Percentiles rank a stretch among this genome's conserved stretches.
phyloP scores from a whole-genome alignment of 352 stramenopile species.

The Blastocystis sp. region DNA sequence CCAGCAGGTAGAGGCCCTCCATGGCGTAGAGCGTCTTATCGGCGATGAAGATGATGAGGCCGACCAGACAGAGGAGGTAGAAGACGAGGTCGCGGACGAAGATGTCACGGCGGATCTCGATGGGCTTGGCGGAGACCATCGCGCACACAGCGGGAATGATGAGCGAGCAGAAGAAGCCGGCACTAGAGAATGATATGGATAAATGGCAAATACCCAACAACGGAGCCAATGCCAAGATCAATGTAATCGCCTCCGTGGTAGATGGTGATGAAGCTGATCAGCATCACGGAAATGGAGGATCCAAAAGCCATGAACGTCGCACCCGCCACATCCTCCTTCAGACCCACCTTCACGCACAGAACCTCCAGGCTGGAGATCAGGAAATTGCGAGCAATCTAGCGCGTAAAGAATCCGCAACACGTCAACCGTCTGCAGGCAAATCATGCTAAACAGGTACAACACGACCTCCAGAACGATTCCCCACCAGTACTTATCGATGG shows the following conservation, averaged over 20 bases:
- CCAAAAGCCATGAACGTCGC: conserved; percentile 64
- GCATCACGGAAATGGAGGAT: conserved; percentile 28
- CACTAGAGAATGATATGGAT: not conserved
- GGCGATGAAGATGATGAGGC: conserved; percentile 18
- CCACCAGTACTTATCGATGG: conserved; percentile 54
- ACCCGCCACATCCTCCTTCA: conserved; percentile 68
- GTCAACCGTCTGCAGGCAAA: conserved; percentile 15
- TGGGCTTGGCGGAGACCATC: conserved; percentile 11
- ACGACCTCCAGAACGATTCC: conserved; percentile 48
- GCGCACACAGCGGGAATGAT: conserved; percentile 52
- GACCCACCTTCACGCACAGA: conserved; percentile 49
- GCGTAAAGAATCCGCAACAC: not conserved
- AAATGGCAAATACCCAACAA: not conserved
- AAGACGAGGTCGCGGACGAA: conserved; percentile 24
- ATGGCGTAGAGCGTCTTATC: conserved; percentile 23
- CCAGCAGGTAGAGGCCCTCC: not conserved
- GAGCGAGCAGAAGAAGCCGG: conserved; percentile 10
- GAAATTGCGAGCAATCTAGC: conserved; percentile 49
- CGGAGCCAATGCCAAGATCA: conserved; percentile 21
- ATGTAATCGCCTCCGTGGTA: conserved; percentile 58
- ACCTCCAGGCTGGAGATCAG: conserved; percentile 56
- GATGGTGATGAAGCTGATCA: conserved; percentile 63
- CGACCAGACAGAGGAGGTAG: not conserved
- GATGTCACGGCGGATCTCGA: not conserved
- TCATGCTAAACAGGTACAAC: conserved; percentile 43